Base-by-base conservation (phyloP, 1,284 basidiomycete species). In the Cerioporus squamosus region DNA sequence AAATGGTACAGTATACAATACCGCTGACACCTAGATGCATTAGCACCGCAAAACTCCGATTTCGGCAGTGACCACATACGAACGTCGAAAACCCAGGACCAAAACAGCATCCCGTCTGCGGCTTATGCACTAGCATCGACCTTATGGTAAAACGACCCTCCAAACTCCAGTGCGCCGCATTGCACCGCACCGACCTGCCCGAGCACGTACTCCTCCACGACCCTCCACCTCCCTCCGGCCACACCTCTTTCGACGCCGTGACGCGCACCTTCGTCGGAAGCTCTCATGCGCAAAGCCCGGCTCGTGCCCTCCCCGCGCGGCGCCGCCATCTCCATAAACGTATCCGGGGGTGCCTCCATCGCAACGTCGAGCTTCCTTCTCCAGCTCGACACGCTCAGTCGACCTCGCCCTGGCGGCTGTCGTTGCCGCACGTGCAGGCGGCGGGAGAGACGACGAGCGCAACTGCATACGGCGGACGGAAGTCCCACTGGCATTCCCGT, bases 91-190 rank as follows among this genome's bases (percentile, higher is more conserved):
- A n/a, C n/a, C n/a, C n/a, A n/a, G n/a, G n/a, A n/a, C n/a, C n/a
- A n/a, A n/a, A n/a, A n/a, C n/a, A n/a, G n/a, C n/a, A n/a, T n/a
- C n/a, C n/a, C n/a, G n/a, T n/a, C n/a, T n/a, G n/a, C n/a, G n/a
- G n/a, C n/a, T n/a, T n/a, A n/a, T n/a, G n/a, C n/a, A n/a, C n/a
- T n/a, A n/a, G n/a, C n/a, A n/a, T n/a, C n/a, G n/a, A 61, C 56
- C 22, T 40, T 43, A 33, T 65, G 64, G 18, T 44, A 63, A 46
- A 63, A 68, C 31, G 56, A 38, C 18, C 68, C 68, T 2, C 68
- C 68, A 51, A 68, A 70, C 53, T 70, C 68, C 42, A 70, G 51
- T 8, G 65, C 66, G 24, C 64, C 53, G 44, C 66, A 65, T 4
- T 62, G 50, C n/a, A n/a, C n/a, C n/a, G n/a, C n/a, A n/a, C n/a